Base-by-base conservation (phyloP, 1,284 basidiomycete species). In the Gymnopus androsaceus region DNA sequence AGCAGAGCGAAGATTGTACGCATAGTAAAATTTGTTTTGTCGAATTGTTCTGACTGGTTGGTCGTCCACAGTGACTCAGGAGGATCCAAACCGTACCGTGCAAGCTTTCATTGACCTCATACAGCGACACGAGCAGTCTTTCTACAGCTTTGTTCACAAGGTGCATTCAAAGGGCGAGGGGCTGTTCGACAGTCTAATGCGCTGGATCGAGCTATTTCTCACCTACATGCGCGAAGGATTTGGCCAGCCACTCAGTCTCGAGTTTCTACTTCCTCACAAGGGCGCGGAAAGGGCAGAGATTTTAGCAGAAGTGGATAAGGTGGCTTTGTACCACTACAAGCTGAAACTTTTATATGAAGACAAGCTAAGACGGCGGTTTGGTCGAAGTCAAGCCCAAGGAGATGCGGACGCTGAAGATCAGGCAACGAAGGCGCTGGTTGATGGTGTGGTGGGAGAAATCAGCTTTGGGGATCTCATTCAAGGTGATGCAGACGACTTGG, bases 101-200 rank as follows among this genome's bases (percentile, higher is more conserved):
- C 92, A 97, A 68, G 87, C 87, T 3, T 99, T 99, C 69, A 94
- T 98, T 63, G 87, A 95, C 68, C 85, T 99, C 21, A 91, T 99
- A 36, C 85, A 90, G 64, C 84, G 97, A 28, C 97, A 99, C 72
- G 94, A 99, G 68, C 92, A 95, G 66, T 75, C 92, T 0, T 99
- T 99, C 76, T 99, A 99, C 78, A 80, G 81, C 58, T 99, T 99
- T 69, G 96, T 99, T 23, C 94, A 99, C 80, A 97, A 98, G 66
- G 97, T 99, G 4, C 97, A 99, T 69, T 90, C 94, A 38, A 98
- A 98, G 70, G 97, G 97, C 40, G 91, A 95, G 64, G 91, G 89
- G 4, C 80, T 99, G 9, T 99, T 99, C 69, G 92, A 95, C 66
- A 85, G 82, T 56, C 84, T 99, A 58, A 98, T 98, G 93, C 84